Evolutionary conservation across 805 yeast species (phyloP).

Genomic region (Saturnispora zaruensis): DNA sequence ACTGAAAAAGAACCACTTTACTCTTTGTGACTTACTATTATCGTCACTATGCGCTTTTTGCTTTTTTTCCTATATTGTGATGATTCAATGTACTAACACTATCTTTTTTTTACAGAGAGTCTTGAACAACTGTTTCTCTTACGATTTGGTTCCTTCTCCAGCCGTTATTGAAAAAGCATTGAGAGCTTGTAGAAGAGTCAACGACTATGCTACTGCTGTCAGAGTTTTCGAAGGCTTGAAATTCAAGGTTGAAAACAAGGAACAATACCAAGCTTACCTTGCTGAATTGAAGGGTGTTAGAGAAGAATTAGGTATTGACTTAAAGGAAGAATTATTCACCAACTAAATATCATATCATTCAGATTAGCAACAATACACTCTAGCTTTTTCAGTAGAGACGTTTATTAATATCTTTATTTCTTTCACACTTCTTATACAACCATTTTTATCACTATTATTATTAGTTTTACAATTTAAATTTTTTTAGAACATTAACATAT

Average conservation of each 20-base stretch:
- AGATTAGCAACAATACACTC: not conserved
- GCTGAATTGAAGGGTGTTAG: constrained; percentile 89
- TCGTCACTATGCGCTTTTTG: no score
- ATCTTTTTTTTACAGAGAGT: constrained; percentile 55
- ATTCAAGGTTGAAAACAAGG: constrained; percentile 90
- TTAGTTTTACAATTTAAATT: not conserved
- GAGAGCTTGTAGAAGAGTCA: constrained; percentile 97
- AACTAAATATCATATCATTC: constrained; percentile 1
- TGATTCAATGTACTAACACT: constrained; percentile 21
- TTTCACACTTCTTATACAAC: constrained; percentile 7
- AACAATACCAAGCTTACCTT: constrained; percentile 92
- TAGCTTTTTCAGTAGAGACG: not conserved
- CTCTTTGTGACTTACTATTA: not conserved
- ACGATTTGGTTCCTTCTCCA: constrained; percentile 98
- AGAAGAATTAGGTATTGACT: constrained; percentile 85
- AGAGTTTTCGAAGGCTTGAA: constrained; percentile 96
- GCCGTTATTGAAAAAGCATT: constrained; percentile 91
- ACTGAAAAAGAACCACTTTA: not conserved
- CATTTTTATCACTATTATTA: not conserved
- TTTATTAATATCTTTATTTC: not conserved
- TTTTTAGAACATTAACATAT: not conserved
- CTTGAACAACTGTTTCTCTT: constrained; percentile 94
- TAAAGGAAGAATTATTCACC: constrained; percentile 77
- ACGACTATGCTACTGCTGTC: constrained; percentile 97
- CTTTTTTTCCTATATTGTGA: not conserved